Base-by-base conservation (phyloP, 2,329 filamentous ascomycete species). In the Xenoacremonium recifei region DNA sequence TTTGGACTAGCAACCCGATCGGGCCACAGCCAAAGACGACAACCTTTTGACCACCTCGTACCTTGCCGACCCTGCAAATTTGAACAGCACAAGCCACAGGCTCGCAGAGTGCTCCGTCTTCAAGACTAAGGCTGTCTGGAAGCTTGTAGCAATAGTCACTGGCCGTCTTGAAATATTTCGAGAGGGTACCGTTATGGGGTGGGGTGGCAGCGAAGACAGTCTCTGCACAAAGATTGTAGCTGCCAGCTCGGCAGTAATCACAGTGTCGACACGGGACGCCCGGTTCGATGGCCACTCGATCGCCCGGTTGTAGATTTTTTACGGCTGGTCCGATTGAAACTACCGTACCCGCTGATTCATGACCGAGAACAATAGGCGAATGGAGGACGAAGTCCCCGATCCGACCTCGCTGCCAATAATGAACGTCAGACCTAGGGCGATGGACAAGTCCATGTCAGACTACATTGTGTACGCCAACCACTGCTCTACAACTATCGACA, bases 181-280 rank as follows among this genome's bases (percentile, higher is more conserved):
- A 85, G 36, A 97, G 73, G 1, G 91, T 96, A 37, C 91, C 91
- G 64, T 96, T 84, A 2, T 15, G 6, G 13, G 92, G 92, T n/a
- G 92, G 92, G 10, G 91, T 96, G 2, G 92, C 91, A 15, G 92
- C 92, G 61, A 97, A 97, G 13, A 69, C 72, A 89, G 97, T 96
- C 39, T 87, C 75, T 4, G 79, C 76, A 66, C 92, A 97, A 12
- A 96, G 80, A 65, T 96, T 96, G 73, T 97, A 96, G 56, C 81
- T 79, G 40, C 92, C 92, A 31, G 77, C 74, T 51, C 89, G 86
- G 73, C 91, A 97, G 49, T 80, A 72, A 31, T 69, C 67, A 71
- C 91, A 97, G 47, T 80, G 78, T 31, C 86, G 82, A 69, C 92
- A 97, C 1, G 90, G 87, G 40, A 87, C 78, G 32, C 92, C 92